Evolutionary conservation across 1,284 basidiomycete genomes (phyloP), one percentile per base, ranked within the genome.

Genomic region (Ganoderma meredithae): DNA sequence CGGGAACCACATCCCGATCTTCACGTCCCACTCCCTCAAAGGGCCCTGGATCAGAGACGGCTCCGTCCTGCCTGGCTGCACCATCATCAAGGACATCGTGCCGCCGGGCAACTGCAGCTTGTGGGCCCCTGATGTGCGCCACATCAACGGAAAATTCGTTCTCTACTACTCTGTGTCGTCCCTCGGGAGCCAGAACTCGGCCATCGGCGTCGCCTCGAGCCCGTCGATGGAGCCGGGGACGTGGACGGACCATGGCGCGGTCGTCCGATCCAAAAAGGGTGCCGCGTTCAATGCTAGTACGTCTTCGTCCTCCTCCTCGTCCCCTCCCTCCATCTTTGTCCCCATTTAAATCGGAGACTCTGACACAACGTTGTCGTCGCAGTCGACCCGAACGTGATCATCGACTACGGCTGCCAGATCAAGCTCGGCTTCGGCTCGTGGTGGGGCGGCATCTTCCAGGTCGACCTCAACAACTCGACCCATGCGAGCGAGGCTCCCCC

Each of bases 201-300:
- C 70, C 12, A 81, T 81, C 65, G 79, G 79, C 0, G 72, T 80
- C 31, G 79, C 79, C 2, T 79, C 77, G 0, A 78, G 77, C 65
- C 53, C 62, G 5, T 75, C 77, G 5, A 77, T 79, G 76, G 76
- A 77, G 49, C 71, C 76, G 10, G 80, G 79, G 17, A 75, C 76
- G 0, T 81, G 80, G 80, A 76, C 76, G 2, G 80, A 81, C 66
- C 73, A 76, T n/a, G 80, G 79, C 5, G 70, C 73, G 5, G 79
- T 81, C 22, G 25, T 49, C 10, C 22, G n/a, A 10, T 49, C 47
- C 22, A 22, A 22, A 9, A 49, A 4, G 4, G 47, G 47, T 9
- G 47, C 10, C 22, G 22, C n/a, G 3, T 49, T 25, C 47, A 49
- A 49, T 3, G 8, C 47, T 3, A 49, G 47, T 49, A 25, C 47